phyloP scores from a whole-genome alignment of 2,329 filamentous ascomycete genomes.

The Coleophoma crateriformis region DNA sequence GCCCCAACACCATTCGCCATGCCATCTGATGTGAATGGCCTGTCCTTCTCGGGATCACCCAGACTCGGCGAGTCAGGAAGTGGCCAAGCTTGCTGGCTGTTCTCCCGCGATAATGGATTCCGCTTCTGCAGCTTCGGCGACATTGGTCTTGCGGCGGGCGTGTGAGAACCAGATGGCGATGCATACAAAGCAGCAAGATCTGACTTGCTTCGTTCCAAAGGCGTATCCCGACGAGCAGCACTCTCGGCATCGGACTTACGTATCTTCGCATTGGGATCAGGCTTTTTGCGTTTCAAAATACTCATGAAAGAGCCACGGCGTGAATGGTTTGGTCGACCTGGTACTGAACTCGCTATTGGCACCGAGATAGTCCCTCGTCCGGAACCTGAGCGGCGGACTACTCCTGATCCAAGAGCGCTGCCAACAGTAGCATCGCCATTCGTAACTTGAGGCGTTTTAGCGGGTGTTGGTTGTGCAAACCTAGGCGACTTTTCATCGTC shows the following conservation, averaged over 20 bases:
- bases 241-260: conserved; percentile 50
- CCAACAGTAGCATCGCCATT: conserved; percentile 13
- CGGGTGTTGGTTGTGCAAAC: conserved; percentile 1
- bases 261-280: conserved; percentile 43
- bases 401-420: conserved; percentile 16
- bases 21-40: conserved; percentile 17
- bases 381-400: conserved; percentile 32
- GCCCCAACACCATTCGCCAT: conserved; percentile 7
- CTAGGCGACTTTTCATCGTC: conserved; percentile 41
- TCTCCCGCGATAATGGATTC: conserved; percentile 27
- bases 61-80: conserved; percentile 30
- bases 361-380: conserved; percentile 23
- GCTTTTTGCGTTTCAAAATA: conserved; percentile 61
- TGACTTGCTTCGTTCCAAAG: conserved; percentile 50
- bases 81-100: conserved; percentile 41
- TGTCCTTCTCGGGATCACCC: conserved; percentile 27
- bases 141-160: conserved; percentile 5
- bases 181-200: conserved; percentile 43
- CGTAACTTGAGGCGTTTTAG: conserved; percentile 2
- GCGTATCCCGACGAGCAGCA: conserved; percentile 56
- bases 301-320: conserved; percentile 48
- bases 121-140: conserved; percentile 42
- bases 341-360: conserved; percentile 2
- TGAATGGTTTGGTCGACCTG: conserved; percentile 24
- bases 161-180: conserved; percentile 2